phyloP scores from a whole-genome alignment of 257 asterid genomes.

The Solanum habrochaites region DNA sequence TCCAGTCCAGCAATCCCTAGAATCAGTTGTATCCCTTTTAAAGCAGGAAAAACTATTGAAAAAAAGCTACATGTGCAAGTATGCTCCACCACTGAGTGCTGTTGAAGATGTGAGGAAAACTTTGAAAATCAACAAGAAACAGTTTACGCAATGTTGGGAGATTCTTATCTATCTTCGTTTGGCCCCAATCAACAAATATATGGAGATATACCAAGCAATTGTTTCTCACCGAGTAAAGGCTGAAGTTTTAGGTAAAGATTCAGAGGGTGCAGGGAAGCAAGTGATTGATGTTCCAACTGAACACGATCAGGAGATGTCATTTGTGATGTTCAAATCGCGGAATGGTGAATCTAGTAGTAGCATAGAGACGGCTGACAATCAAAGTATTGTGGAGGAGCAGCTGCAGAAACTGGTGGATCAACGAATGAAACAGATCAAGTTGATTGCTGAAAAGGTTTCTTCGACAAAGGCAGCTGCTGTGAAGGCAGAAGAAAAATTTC shows the following conservation, averaged over 20 bases:
- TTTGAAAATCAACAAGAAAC: conserved; percentile 76
- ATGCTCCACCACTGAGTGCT: conserved; percentile 36
- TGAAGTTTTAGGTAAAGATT: conserved; percentile 68
- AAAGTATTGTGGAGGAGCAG: conserved; percentile 47
- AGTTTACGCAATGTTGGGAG: conserved; percentile 92
- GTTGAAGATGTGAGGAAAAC: conserved; percentile 54
- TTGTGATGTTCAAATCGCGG: conserved; percentile 62
- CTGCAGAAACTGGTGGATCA: conserved; percentile 56
- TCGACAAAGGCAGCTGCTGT: neutral
- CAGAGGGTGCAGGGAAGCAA: conserved; percentile 52
- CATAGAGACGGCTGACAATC: conserved; percentile 37
- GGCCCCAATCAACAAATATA: conserved; percentile 33
- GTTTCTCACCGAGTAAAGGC: conserved; percentile 50
- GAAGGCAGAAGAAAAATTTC: neutral
- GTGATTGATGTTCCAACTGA: conserved; percentile 63
- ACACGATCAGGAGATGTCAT: conserved; percentile 57
- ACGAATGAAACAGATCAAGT: conserved; percentile 59
- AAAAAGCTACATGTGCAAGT: conserved; percentile 29
- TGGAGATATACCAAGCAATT: conserved; percentile 42
- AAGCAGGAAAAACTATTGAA: conserved; percentile 48
- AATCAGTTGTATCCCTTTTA: conserved; percentile 28
- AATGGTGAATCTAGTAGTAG: conserved; percentile 21
- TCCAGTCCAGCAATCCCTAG: conserved; percentile 46
- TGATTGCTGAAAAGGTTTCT: conserved; percentile 49
- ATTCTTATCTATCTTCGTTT: conserved; percentile 62